These are phyloP conservation scores for Tolypocladium tundrense DNA, from an alignment of 2,329 filamentous ascomycete genomes.

Conservation along the genomic window DNA sequence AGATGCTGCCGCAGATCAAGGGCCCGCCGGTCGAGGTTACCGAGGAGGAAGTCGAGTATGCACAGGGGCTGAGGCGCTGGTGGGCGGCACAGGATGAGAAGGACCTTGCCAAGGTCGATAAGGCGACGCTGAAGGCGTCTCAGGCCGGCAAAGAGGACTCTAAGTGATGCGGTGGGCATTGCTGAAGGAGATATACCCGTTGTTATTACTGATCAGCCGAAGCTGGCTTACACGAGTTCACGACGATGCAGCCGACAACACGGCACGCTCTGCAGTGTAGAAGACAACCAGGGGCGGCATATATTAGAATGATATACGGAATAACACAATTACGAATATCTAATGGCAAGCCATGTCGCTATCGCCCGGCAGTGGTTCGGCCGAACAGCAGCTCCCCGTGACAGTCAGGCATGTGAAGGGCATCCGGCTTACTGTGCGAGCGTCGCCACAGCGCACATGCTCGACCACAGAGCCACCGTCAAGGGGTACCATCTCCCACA, in stretches of 20 bases:
- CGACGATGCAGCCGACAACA: neutral
- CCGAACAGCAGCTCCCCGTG: neutral
- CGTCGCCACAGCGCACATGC: neutral
- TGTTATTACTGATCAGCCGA: neutral
- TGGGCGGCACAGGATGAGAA: conserved; percentile 36
- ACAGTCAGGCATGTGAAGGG: neutral
- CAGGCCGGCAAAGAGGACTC: conserved; percentile 16
- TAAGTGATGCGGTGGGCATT: conserved; percentile 8
- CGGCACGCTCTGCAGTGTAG: neutral
- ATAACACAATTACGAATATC: neutral
- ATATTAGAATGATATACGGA: neutral
- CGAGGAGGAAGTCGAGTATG: conserved; percentile 37
- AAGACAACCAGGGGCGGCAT: neutral
- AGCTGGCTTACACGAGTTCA: neutral
- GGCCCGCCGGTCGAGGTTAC: conserved; percentile 50
- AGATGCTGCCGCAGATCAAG: conserved; percentile 40
- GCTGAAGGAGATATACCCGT: neutral
- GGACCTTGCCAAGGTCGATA: conserved; percentile 35
- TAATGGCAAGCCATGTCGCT: neutral
- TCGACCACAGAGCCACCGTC: neutral
- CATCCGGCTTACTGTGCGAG: neutral
- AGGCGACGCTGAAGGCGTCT: conserved; percentile 28
- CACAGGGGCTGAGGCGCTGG: conserved; percentile 37
- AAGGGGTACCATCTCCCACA: neutral
- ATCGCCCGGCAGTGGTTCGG: neutral